phyloP scores from a whole-genome alignment of 2,329 filamentous ascomycete genomes.

The Sodiomyces alkalinus region DNA sequence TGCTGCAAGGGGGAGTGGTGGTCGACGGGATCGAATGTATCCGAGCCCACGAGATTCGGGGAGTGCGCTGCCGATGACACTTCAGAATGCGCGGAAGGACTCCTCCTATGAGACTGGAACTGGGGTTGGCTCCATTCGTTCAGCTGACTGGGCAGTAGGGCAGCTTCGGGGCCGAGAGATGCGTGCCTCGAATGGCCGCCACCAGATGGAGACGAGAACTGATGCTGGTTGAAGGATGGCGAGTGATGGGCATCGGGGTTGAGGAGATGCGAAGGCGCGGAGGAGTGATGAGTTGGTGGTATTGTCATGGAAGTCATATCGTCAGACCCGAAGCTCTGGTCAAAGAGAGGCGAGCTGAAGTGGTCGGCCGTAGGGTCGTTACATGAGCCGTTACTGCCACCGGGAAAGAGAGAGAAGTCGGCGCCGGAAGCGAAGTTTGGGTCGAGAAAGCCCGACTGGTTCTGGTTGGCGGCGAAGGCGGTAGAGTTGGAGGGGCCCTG shows the following conservation, averaged over 20 bases:
- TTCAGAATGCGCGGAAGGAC: constrained; percentile 84
- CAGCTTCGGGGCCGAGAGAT: constrained; percentile 41
- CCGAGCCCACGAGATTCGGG: constrained; percentile 63
- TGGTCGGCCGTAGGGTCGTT: constrained; percentile 32
- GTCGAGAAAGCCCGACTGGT: constrained; percentile 30
- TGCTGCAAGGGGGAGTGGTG: constrained; percentile 68
- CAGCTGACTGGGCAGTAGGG: constrained; percentile 36
- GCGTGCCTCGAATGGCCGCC: constrained; percentile 37
- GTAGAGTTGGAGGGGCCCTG: constrained; percentile 23
- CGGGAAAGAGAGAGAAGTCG: constrained; percentile 53
- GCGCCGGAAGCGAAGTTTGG: constrained; percentile 38
- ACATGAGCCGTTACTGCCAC: too few relatives aligned
- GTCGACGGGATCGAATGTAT: constrained; percentile 61
- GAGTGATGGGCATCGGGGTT: constrained; percentile 39
- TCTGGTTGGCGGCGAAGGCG: constrained; percentile 23
- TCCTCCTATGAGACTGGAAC: constrained; percentile 72
- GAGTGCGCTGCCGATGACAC: constrained; percentile 76
- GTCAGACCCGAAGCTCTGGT: constrained; percentile 27
- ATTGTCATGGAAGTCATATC: constrained; percentile 39
- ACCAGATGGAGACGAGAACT: constrained; percentile 28
- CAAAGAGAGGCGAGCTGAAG: constrained; percentile 48
- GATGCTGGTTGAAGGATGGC: constrained; percentile 40
- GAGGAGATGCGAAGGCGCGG: constrained; percentile 39
- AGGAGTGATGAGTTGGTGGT: constrained; percentile 38
- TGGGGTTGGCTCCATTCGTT: constrained; percentile 38